Evolutionary conservation across 495 filamentous ascomycete genomes (phyloP).

Genomic region (Acidiella bohemica): DNA sequence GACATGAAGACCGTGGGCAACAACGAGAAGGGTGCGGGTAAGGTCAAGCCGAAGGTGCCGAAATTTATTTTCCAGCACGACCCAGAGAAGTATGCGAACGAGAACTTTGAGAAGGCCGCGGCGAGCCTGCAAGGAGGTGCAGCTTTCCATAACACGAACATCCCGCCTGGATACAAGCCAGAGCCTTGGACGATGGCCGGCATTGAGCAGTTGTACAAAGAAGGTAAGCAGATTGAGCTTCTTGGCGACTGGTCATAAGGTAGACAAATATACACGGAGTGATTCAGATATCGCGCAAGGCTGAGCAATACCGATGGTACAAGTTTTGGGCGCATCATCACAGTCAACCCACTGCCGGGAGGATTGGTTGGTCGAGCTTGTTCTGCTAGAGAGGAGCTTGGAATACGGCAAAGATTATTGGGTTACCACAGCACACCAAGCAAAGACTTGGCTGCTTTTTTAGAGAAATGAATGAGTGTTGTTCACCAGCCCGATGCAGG

Average conservation of each 20-base stretch:
- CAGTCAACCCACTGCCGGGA: too few relatives aligned
- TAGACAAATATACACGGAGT: too few relatives aligned
- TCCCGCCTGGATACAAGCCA: slow-evolving; percentile 1
- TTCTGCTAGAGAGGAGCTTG: too few relatives aligned
- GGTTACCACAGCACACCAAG: too few relatives aligned
- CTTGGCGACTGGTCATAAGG: slow-evolving; percentile 6
- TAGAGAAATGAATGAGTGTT: too few relatives aligned
- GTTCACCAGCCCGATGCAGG: too few relatives aligned
- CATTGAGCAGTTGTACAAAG: slow-evolving; percentile 2
- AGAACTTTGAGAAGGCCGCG: slow-evolving; percentile 29
- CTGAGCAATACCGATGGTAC: too few relatives aligned
- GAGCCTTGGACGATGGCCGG: slow-evolving; percentile 3
- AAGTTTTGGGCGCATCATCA: too few relatives aligned
- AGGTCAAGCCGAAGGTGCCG: slow-evolving; percentile 40
- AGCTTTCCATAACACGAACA: slow-evolving; percentile 5
- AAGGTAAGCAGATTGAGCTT: slow-evolving; percentile 6
- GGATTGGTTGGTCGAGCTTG: too few relatives aligned
- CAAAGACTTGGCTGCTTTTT: too few relatives aligned
- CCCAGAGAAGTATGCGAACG: slow-evolving; percentile 44
- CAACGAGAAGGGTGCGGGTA: slow-evolving; percentile 45
- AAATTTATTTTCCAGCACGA: slow-evolving; percentile 49
- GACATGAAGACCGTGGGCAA: slow-evolving; percentile 43
- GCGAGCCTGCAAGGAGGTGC: background rate
- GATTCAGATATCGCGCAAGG: too few relatives aligned
- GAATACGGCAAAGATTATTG: too few relatives aligned